These are phyloP conservation scores for Cladophialophora yegresii DNA, from an alignment of 2,329 filamentous ascomycete species.

Conservation along the genomic window DNA sequence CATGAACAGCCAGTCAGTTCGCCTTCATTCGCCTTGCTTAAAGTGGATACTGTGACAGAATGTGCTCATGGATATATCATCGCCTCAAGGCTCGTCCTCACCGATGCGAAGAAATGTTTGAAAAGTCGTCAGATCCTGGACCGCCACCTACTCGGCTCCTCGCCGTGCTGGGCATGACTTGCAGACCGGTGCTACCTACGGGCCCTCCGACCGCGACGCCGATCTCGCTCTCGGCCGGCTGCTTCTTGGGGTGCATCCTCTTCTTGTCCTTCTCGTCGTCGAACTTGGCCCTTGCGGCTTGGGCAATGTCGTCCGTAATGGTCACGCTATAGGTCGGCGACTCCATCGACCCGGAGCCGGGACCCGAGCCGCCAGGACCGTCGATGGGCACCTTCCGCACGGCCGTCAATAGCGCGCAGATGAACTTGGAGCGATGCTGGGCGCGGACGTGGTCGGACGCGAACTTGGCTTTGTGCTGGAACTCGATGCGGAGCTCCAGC, in stretches of 20 bases:
- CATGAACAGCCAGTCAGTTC: neutral
- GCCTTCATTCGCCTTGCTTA: neutral
- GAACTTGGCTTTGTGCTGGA: slow-evolving; percentile 38
- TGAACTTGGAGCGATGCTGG: slow-evolving; percentile 30
- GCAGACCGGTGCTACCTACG: slow-evolving; percentile 13
- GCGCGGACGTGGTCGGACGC: slow-evolving; percentile 16
- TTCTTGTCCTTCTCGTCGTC: slow-evolving; percentile 23
- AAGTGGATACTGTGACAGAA: neutral
- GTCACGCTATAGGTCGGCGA: slow-evolving; percentile 25
- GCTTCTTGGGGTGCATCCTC: slow-evolving; percentile 23
- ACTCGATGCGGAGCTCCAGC: slow-evolving; percentile 41
- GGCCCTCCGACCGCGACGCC: slow-evolving; percentile 11
- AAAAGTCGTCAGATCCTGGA: slow-evolving; percentile 5
- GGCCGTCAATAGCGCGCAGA: slow-evolving; percentile 29
- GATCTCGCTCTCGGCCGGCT: neutral
- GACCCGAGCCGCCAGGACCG: slow-evolving; percentile 19
- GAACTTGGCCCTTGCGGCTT: slow-evolving; percentile 14
- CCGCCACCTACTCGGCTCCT: slow-evolving; percentile 8
- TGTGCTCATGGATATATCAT: neutral
- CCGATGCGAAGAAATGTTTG: slow-evolving; percentile 1
- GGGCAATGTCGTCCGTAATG: slow-evolving; percentile 22
- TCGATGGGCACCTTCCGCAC: slow-evolving; percentile 29
- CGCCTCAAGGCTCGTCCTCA: neutral
- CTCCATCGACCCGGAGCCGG: slow-evolving; percentile 16
- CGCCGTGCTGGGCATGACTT: slow-evolving; percentile 11